Conservation (phyloP, 2,329 filamentous ascomycete genomes). For the Trichoderma arundinaceum region DNA sequence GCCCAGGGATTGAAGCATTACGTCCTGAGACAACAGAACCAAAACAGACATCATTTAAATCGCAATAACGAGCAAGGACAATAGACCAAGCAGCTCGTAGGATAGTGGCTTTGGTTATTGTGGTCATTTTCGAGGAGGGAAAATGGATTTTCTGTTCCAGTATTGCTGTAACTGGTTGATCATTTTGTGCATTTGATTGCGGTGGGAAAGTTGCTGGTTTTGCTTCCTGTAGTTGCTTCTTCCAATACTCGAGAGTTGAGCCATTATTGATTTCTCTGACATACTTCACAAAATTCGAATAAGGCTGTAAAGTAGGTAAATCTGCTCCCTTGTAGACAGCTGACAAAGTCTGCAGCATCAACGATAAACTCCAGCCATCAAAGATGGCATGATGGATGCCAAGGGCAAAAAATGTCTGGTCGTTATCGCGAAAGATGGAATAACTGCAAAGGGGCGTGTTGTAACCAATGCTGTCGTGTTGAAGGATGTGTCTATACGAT, state of each 20-base stretch:
- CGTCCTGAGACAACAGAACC: constrained; percentile 35
- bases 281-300: constrained; percentile 18
- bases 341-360: constrained; percentile 7
- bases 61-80: constrained; percentile 32
- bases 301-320: constrained; percentile 11
- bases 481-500: not conserved
- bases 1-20: constrained; percentile 5
- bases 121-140: not conserved
- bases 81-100: constrained; percentile 36
- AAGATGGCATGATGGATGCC: constrained; percentile 21
- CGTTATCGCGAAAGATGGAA: constrained; percentile 8
- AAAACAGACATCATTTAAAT: constrained; percentile 34
- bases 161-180: not conserved
- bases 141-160: not conserved
- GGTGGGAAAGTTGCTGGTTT: not conserved
- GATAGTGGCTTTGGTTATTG: constrained; percentile 33
- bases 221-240: constrained; percentile 1
- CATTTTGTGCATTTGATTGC: not conserved
- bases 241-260: not conserved
- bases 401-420: constrained; percentile 1
- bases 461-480: not conserved
- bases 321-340: constrained; percentile 28
- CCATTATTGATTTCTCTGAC: not conserved
- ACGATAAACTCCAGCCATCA: constrained; percentile 15
- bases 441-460: constrained; percentile 4